Evolutionary conservation across 805 yeast genomes (phyloP), one percentile per base, ranked within the genome.

Genomic region (Middelhovenomyces tepae): DNA sequence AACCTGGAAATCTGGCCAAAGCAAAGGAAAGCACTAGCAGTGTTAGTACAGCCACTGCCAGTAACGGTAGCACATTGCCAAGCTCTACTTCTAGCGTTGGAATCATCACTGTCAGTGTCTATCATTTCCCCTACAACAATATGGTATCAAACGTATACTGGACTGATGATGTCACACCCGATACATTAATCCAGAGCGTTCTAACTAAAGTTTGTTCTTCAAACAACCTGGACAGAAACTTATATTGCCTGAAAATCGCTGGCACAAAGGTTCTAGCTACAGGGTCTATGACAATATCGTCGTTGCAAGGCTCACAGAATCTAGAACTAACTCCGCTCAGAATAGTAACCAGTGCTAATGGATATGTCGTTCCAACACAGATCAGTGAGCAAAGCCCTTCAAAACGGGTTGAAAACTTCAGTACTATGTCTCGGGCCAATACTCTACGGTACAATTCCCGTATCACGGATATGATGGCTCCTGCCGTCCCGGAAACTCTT

Each of bases 241-340:
- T 47, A 41, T 60, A 52, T 33, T 44, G 52, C 7, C 37, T 59
- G 21, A 52, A 59, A 23, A 37, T 48, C 3, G 49, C 53, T 4
- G 59, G 56, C 10, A 39, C 56, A 3, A 38, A 41, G 24, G 35
- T 42, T n/a, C 21, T 47, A 8, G 44, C 39, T 1, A 35, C 40
- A 2, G 32, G 32, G 4, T 44, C 47, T 10, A 28, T 36, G 31
- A 53, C 60, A 3, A 57, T 69, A 17, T 51, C 59, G 18, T 50
- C 66, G 3, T 47, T 70, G 7, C 69, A 65, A 42, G 67, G 65
- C 4, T 53, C 57, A 28, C 47, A 51, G 34, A 52, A 51, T 11
- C 48, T 71, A 13, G 74, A 69, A 35, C 47, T 65, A 4, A 48
- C 70, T 3, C 59, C 69, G 1, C 64, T 59, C 41, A 54, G 57